Conservation (phyloP, 805 yeast genomes). For the Sungouiozyma ichnusensis region DNA sequence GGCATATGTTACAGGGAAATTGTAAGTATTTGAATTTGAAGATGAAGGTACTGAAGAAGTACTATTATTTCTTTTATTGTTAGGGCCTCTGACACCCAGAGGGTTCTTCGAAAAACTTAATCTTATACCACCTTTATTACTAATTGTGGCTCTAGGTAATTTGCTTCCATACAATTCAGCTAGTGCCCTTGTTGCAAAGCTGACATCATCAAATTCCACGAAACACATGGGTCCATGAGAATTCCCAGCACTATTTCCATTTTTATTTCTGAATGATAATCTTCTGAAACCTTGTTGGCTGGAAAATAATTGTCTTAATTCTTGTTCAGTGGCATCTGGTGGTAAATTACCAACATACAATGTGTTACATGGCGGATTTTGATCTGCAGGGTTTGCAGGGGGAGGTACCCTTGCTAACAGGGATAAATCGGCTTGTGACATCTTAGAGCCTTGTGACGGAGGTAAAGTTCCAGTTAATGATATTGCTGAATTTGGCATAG, state of each 20-base stretch:
- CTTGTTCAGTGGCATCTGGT: constrained; percentile 92
- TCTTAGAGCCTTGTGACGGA: constrained; percentile 5
- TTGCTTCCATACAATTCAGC: constrained; percentile 92
- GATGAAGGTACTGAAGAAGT: background rate
- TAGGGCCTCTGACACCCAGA: constrained; percentile 82
- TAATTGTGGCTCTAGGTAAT: constrained; percentile 58
- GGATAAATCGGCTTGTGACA: constrained; percentile 50
- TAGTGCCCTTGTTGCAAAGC: constrained; percentile 83
- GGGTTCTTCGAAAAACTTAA: constrained; percentile 93
- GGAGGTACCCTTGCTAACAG: constrained; percentile 73
- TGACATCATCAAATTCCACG: constrained; percentile 95
- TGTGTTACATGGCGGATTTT: constrained; percentile 97
- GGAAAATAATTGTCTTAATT: constrained; percentile 74
- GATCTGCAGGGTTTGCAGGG: constrained; percentile 97
- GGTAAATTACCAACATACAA: constrained; percentile 94
- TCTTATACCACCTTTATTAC: constrained; percentile 81
- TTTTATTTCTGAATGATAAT: constrained; percentile 79
- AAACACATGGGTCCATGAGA: constrained; percentile 98
- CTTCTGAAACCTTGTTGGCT: constrained; percentile 90
- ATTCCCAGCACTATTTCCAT: constrained; percentile 29
- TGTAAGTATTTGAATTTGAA: background rate
- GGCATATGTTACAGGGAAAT: background rate
- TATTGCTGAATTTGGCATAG: constrained; percentile 3
- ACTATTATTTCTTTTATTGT: constrained; percentile 33
- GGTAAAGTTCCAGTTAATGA: constrained; percentile 6